Evolutionary conservation across 2,329 filamentous ascomycete genomes (phyloP), one percentile per base, ranked within the genome.

Genomic region (Xylariaceae sp.): DNA sequence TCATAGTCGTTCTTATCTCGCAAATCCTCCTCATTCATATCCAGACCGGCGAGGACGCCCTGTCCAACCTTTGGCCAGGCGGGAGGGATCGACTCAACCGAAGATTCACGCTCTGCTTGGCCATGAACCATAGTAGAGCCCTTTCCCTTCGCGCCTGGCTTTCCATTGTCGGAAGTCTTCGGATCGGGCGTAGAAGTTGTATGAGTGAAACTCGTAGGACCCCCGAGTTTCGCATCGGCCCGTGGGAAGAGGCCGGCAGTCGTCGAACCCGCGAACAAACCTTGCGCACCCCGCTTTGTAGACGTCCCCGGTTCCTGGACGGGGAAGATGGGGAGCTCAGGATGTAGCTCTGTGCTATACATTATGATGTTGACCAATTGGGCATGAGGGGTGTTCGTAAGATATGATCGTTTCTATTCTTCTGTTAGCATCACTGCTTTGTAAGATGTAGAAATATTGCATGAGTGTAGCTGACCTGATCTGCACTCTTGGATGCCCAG

Each of bases 301-400:
- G 63, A 28, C 63, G 60, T 36, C 34, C 67, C 59, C 71, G 67
- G 45, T 71, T 75, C 62, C 60, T 65, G 61, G 28, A 58, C 66
- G 41, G 79, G 81, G 66, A 90, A 92, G 49, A 92, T 77, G 4
- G 87, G 84, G 5, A 92, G 76, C 50, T 86, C 81, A 2, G 89
- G 87, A 58, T 89, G 80, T 2, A 84, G 72, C 43, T 82, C 81
- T 24, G 83, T 84, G 56, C 86, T 80, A 60, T 83, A 81, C 56
- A 90, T 77, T 31, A 92, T 76, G 24, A 92, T 79, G 50, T 83
- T 82, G 43, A 91, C 82, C 1, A 93, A 78, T 34, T 86, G 79
- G 8, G 79, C 73, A 62, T 85, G 83, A 2, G 88, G 76, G 26
- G 91, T 78, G 11, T 79, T 79, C 0, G 80, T 80, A 50, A 92